phyloP scores from a whole-genome alignment of 208 protist genomes.

The Wallacemonas sp. region DNA sequence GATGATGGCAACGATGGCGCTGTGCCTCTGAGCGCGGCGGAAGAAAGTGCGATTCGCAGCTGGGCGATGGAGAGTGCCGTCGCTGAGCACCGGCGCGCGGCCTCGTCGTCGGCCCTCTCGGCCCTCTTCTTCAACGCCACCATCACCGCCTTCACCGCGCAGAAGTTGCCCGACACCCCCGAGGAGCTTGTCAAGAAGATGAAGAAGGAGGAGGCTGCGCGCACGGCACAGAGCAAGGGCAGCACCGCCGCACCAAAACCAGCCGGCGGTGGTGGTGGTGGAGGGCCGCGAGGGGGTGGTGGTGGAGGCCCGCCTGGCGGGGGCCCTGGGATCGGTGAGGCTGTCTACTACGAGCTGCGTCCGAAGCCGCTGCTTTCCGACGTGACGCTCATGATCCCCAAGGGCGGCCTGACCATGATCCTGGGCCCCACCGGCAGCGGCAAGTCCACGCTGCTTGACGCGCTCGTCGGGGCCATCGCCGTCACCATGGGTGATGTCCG shows the following conservation, averaged over 20 bases:
- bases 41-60: constrained; percentile 6
- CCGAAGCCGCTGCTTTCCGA: constrained; percentile 34
- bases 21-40: constrained; percentile 1
- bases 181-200: constrained; percentile 4
- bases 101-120: constrained; percentile 16
- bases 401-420: constrained; percentile 42
- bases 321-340: background rate
- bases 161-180: constrained; percentile 47
- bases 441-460: constrained; percentile 69
- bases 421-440: constrained; percentile 81
- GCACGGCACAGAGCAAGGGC: background rate
- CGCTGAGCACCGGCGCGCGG: background rate
- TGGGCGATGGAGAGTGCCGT: constrained; percentile 9
- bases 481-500: constrained; percentile 36
- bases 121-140: constrained; percentile 49
- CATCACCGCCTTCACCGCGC: constrained; percentile 55
- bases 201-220: constrained; percentile 1
- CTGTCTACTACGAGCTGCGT: constrained; percentile 15
- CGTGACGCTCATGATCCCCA: constrained; percentile 27
- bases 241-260: background rate
- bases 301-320: no score
- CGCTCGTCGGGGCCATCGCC: constrained; percentile 50
- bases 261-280: background rate
- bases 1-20: background rate
- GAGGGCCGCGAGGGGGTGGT: no score